Percentiles rank a stretch among this genome's conserved stretches.
phyloP scores from a whole-genome alignment of 2,329 filamentous ascomycete genomes.

The Cordyceps pruinosa region DNA sequence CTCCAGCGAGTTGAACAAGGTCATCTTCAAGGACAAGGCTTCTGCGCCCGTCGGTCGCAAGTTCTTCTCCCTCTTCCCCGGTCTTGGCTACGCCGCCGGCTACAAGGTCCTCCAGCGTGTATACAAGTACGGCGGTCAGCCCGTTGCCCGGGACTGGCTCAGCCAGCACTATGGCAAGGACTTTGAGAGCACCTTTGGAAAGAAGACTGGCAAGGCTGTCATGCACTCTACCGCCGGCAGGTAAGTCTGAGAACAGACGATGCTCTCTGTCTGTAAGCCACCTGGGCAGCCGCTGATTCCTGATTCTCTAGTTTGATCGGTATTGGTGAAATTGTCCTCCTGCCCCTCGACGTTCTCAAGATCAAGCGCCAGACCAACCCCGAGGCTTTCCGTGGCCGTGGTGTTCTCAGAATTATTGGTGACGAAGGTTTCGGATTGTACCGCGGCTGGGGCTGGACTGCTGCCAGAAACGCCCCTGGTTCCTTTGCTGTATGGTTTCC shows the following conservation, averaged over 20 bases:
- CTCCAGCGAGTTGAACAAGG: constrained; percentile 65
- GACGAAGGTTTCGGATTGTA: constrained; percentile 96
- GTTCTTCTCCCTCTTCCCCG: constrained; percentile 93
- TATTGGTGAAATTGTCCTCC: constrained; percentile 91
- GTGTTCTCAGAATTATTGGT: constrained; percentile 78
- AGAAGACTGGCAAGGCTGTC: constrained; percentile 95
- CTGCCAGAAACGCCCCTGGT: constrained; percentile 90
- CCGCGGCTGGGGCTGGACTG: constrained; percentile 95
- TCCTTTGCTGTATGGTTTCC: constrained; percentile 76
- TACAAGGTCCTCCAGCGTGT: constrained; percentile 97
- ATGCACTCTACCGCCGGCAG: constrained; percentile 95
- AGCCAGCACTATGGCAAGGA: constrained; percentile 68
- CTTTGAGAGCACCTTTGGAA: constrained; percentile 87
- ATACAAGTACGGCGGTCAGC: constrained; percentile 98
- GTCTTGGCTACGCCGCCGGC: constrained; percentile 91
- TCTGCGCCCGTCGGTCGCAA: constrained; percentile 62
- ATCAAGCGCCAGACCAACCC: constrained; percentile 99
- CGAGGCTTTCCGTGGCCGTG: constrained; percentile 91
- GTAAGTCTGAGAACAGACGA: constrained; percentile 38
- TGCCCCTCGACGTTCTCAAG: constrained; percentile 95
- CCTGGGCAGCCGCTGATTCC: constrained; percentile 14
- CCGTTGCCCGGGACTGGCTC: constrained; percentile 87
- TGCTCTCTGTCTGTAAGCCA: background rate
- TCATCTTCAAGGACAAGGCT: constrained; percentile 91
- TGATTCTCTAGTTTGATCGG: constrained; percentile 69